Base-by-base conservation (phyloP, 2,329 filamentous ascomycete species). In the Claviceps sp. region DNA sequence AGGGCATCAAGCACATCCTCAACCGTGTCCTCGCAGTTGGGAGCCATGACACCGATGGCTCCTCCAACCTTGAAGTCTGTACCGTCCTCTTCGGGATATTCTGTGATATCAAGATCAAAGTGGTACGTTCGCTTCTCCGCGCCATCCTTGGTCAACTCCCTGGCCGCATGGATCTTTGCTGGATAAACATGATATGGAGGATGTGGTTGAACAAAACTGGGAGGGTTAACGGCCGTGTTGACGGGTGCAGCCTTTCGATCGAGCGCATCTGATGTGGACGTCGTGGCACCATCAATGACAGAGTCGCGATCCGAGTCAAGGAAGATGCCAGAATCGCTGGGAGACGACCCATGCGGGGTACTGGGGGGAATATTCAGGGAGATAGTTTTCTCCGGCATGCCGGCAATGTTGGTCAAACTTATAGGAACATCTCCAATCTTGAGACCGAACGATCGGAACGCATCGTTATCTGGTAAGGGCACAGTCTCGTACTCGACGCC, bases 101-200 rank as follows among this genome's bases (percentile, higher is more conserved):
- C 85, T 47, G 91, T 96, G 48, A 98, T 85, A 61, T 98, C 93
- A 45, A 98, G 80, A 61, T 97, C 93, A 61, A 97, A 97, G 68
- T 98, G 93, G 66, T 91, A 95, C 0, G 93, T 98, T 54, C 91
- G 80, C 79, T 98, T 98, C 74, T 95, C 88, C 5, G 93, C 93
- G 22, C 91, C 91, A 23, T 80, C 75, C 64, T 81, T 85, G 13
- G 93, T 98, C 64, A 98, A 72, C 68, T 95, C 89, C 52, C 93
- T 84, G 2, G 88, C 80, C 60, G 83, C 83, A 68, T 88, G 85
- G 46, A 98, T 79, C 56, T 83, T 88, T n/a, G 91, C 90, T 1
- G 89, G 85, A 68, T 86, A 95, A 54, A 97, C 89, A 58, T 91
- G 77, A 68, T 95, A 93, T 0, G 93, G 93, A 52, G 88, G 88